phyloP scores from a whole-genome alignment of 2,329 filamentous ascomycete genomes.

The Xylariaceae sp. region DNA sequence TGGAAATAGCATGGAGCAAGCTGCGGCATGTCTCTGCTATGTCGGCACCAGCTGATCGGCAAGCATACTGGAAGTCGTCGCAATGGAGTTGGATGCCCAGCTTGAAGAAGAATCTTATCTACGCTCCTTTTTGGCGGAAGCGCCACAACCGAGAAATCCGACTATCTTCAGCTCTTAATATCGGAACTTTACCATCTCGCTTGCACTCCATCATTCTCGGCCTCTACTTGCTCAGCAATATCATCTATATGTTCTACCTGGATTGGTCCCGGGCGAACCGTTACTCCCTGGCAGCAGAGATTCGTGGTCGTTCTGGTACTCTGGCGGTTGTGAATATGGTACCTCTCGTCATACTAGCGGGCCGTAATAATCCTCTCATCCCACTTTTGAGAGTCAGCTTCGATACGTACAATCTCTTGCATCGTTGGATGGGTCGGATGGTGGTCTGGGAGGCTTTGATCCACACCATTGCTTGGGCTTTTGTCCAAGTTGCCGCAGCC shows the following conservation, averaged over 20 bases:
- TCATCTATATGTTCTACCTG: conserved; percentile 66
- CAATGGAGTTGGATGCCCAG: conserved; percentile 66
- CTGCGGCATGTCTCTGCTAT: conserved; percentile 66
- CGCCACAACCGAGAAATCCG: conserved; percentile 72
- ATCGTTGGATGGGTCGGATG: conserved; percentile 82
- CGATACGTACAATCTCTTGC: conserved; percentile 92
- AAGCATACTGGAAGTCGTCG: conserved; percentile 64
- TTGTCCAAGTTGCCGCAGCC: conserved; percentile 70
- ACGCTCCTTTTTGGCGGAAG: conserved; percentile 68
- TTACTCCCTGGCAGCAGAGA: conserved; percentile 74
- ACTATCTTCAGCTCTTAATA: conserved; percentile 60
- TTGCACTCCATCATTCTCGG: conserved; percentile 64
- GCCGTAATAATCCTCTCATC: conserved; percentile 93
- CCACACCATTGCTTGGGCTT: conserved; percentile 75
- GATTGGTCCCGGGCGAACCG: conserved; percentile 64
- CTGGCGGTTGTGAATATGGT: conserved; percentile 90
- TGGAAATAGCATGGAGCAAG: conserved; percentile 61
- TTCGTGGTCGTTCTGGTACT: conserved; percentile 84
- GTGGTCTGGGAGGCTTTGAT: conserved; percentile 71
- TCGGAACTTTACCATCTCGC: conserved; percentile 69
- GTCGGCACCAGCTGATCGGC: conserved; percentile 56
- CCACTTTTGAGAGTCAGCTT: conserved; percentile 83
- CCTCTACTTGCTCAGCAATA: conserved; percentile 64
- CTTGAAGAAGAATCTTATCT: conserved; percentile 66
- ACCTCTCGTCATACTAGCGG: conserved; percentile 84